A percentile compares a stretch with the other conserved stretches of the same genome.
Evolutionary conservation across 2,329 filamentous ascomycete species (phyloP).

Genomic region (Botrytis fragariae): DNA sequence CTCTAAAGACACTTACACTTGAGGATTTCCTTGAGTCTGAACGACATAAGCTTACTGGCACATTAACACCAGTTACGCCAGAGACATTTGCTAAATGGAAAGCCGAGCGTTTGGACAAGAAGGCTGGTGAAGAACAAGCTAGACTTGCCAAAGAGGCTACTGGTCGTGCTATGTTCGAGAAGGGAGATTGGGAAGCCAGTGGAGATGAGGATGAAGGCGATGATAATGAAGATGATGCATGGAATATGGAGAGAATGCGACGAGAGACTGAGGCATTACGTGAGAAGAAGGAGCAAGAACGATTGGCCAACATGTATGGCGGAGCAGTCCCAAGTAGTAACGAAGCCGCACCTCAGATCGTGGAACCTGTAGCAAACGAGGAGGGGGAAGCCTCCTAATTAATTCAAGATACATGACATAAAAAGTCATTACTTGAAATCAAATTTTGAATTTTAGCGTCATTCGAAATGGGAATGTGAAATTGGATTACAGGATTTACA

Average conservation of each 20-base stretch:
- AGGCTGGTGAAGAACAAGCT: constrained; percentile 88
- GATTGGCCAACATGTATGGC: constrained; percentile 41
- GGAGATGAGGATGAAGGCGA: constrained; percentile 53
- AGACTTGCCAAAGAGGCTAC: constrained; percentile 92
- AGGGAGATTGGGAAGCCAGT: constrained; percentile 80
- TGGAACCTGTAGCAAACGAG: constrained; percentile 22
- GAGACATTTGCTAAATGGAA: constrained; percentile 98
- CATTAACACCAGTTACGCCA: constrained; percentile 86
- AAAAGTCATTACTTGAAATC: constrained; percentile 6
- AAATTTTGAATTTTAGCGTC: constrained; percentile 31
- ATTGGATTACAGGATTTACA: background rate
- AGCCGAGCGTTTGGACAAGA: constrained; percentile 90
- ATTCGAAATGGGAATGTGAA: constrained; percentile 24
- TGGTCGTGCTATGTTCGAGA: constrained; percentile 91
- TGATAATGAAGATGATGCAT: constrained; percentile 51
- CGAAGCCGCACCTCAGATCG: constrained; percentile 21
- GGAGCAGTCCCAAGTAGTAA: constrained; percentile 26
- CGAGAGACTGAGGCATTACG: constrained; percentile 78
- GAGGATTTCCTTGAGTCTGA: constrained; percentile 98
- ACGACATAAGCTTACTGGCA: constrained; percentile 90
- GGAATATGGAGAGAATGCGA: constrained; percentile 80
- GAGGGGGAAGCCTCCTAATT: constrained; percentile 30
- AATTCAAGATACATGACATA: constrained; percentile 16
- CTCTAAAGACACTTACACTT: constrained; percentile 87
- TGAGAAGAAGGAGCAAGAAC: constrained; percentile 75